A percentile compares a stretch with the other conserved stretches of the same genome.
phyloP scores from a whole-genome alignment of 768 basidiomycete genomes.

The Boletus vermiculosoides region DNA sequence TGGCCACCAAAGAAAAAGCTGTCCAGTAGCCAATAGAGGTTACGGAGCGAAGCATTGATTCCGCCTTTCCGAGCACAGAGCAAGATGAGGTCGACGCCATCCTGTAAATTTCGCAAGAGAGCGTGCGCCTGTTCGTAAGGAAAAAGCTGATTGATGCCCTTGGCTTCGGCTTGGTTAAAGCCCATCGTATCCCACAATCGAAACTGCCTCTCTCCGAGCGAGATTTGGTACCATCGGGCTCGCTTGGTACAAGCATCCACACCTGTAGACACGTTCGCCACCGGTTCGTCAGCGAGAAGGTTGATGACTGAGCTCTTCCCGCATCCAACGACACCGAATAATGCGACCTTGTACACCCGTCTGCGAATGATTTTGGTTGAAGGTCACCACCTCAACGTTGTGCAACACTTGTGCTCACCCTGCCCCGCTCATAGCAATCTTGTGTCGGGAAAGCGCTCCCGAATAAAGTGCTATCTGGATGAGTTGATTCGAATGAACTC shows the following conservation, averaged over 20 bases:
- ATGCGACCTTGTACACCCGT: constrained; percentile 22
- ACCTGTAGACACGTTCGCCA: constrained; percentile 30
- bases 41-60: constrained; percentile 34
- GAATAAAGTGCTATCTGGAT: not conserved
- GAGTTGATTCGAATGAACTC: not conserved
- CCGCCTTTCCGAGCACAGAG: constrained; percentile 39
- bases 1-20: constrained; percentile 37
- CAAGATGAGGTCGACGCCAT: constrained; percentile 41
- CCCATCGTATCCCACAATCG: constrained; percentile 37
- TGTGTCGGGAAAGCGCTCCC: not conserved
- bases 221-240: constrained; percentile 21
- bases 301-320: constrained; percentile 35
- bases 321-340: constrained; percentile 30
- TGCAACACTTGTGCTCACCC: too few relatives aligned
- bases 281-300: constrained; percentile 24
- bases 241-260: constrained; percentile 36
- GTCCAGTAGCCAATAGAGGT: constrained; percentile 39
- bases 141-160: constrained; percentile 12
- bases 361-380: constrained; percentile 12
- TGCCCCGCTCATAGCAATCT: constrained; percentile 5
- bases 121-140: constrained; percentile 32
- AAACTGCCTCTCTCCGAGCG: constrained; percentile 21
- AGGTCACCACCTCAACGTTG: not conserved
- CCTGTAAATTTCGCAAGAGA: constrained; percentile 34
- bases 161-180: constrained; percentile 27